These are phyloP conservation scores for Ocimum tenuiflorum DNA, from an alignment of 257 asterid genomes.

Conservation along the genomic window DNA sequence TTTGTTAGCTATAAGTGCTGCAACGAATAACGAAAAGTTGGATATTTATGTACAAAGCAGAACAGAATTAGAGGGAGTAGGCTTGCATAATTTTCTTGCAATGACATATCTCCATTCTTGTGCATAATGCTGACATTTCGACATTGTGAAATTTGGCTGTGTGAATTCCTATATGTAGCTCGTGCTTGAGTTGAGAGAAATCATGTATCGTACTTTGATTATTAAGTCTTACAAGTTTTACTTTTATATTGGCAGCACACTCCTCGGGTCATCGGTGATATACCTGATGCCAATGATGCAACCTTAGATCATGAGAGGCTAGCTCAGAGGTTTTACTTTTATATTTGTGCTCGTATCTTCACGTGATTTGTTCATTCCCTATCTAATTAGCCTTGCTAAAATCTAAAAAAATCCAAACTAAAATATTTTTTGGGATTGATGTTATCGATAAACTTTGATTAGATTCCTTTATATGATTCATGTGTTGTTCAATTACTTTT, in stretches of 20 bases:
- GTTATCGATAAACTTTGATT: background rate
- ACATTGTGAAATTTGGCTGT: background rate
- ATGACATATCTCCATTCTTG: background rate
- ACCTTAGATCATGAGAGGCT: constrained; percentile 79
- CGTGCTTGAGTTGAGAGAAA: constrained; percentile 3
- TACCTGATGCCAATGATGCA: constrained; percentile 86
- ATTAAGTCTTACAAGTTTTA: constrained; percentile 24
- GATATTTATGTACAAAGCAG: background rate
- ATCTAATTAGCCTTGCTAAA: background rate
- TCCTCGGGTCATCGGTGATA: constrained; percentile 64
- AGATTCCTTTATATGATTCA: background rate
- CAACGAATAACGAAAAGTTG: background rate
- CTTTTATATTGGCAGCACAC: constrained; percentile 72
- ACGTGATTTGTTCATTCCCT: background rate
- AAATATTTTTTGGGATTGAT: background rate
- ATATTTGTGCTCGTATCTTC: background rate
- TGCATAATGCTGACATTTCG: background rate
- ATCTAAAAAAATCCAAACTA: background rate
- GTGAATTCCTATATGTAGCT: background rate
- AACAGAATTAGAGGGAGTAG: background rate
- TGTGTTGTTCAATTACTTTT: too few species aligned
- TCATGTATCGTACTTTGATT: constrained; percentile 12
- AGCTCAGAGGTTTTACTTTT: constrained; percentile 56
- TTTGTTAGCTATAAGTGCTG: background rate
- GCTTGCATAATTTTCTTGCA: background rate